Conservation (phyloP, 179 eudicot genomes). For the Spergularia azorica region DNA sequence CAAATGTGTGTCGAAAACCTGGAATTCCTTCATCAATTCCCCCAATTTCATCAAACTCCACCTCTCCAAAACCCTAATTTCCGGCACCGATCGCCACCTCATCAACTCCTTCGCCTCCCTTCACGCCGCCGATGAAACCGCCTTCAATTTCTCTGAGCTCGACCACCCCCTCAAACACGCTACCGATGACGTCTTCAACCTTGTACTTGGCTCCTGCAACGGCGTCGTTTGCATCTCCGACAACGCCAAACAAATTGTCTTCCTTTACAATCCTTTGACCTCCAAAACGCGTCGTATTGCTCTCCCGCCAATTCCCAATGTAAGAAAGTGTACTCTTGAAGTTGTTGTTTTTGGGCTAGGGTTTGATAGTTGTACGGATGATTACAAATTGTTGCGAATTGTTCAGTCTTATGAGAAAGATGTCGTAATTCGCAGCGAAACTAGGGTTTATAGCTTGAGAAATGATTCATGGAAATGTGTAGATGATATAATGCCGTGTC, state of each 20-base stretch:
- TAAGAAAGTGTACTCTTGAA: no score
- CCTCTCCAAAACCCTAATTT: conserved; percentile 6
- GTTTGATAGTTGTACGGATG: not conserved
- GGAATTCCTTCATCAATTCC: conserved; percentile 2
- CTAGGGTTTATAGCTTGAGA: conserved; percentile 12
- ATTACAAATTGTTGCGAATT: conserved; percentile 23
- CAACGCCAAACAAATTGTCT: no score
- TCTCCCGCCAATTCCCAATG: conserved; percentile 5
- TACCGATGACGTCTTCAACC: not conserved
- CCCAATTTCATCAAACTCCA: conserved; percentile 12
- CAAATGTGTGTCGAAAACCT: conserved; percentile 16
- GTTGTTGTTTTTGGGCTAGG: conserved; percentile 15
- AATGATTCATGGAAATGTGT: conserved; percentile 8
- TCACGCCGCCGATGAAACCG: not conserved
- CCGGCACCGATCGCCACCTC: conserved; percentile 16
- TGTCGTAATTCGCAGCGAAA: not conserved
- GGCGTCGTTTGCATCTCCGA: no score
- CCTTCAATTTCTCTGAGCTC: conserved; percentile 5
- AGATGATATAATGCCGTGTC: not conserved
- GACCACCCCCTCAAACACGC: conserved; percentile 13
- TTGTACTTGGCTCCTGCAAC: no score
- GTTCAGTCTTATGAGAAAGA: conserved; percentile 5
- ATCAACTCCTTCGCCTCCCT: not conserved
- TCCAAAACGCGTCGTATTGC: not conserved
- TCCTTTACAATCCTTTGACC: no score